Evolutionary conservation across 139 green algal species (phyloP), one percentile per base, ranked within the genome.

Genomic region (Chara braunii): DNA sequence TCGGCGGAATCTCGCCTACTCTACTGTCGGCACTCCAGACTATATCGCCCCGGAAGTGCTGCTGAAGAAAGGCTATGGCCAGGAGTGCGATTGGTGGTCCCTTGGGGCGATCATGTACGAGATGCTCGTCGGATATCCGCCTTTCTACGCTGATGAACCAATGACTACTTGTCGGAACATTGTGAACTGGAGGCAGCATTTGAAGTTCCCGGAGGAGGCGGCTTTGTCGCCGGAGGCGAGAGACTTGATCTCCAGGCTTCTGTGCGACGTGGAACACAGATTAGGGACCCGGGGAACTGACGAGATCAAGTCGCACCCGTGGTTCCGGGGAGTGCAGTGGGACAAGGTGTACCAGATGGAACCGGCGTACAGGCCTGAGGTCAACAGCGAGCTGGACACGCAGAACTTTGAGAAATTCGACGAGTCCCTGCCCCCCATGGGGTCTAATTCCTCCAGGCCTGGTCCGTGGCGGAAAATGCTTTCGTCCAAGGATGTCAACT

Each of bases 41-140:
- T 96, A 96, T 80, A 96, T 96, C 51, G 90, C 90, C 23, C 87
- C 87, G 7, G 89, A 97, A 75, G 88, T 98, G 68, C 81, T 98
- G 28, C 73, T 94, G 55, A 97, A 97, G 77, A 95, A 95, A 77
- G 91, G 89, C n/a, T 97, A 98, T 69, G 92, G 92, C 63, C 86
- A 95, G 81, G 92, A 97, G 80, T 95, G 88, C 75, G 92, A 98
- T 77, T 96, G 91, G 91, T 98, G 91, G 91, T 87, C 68, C n/a
- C 53, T 98, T 53, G 92, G 92, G 0, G 92, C 90, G 11, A 95
- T 98, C 65, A 87, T 94, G 80, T 98, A 88, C 59, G 91, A 97
- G 73, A 98, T 98, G 92, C 80, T 98, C 64, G 79, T 95, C 3
- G 92, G 92, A 3, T 97, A 95, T 71, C 90, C 92, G 0, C 91